Percentiles rank a stretch among this genome's conserved stretches.
phyloP scores from a whole-genome alignment of 805 yeast species.

The Hanseniaspora clermontiae region DNA sequence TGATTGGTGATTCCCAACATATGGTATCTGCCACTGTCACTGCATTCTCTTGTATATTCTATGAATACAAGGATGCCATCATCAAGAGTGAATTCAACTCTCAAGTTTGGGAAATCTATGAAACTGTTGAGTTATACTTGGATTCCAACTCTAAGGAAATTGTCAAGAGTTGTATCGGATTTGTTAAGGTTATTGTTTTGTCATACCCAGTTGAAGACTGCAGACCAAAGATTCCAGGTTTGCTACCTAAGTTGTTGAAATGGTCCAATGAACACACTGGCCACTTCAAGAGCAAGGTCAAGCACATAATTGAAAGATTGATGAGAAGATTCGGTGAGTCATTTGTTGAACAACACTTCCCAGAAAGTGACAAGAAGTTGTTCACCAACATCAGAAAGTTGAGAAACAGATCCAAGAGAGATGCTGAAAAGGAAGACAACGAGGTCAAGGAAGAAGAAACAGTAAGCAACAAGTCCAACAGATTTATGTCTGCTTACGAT shows the following conservation, averaged over 20 bases:
- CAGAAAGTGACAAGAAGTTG: constrained; percentile 78
- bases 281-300: constrained; percentile 83
- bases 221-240: constrained; percentile 47
- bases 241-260: constrained; percentile 61
- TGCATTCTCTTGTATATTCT: constrained; percentile 73
- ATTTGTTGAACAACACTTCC: constrained; percentile 66
- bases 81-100: constrained; percentile 31
- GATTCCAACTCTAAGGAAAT: constrained; percentile 87
- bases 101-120: constrained; percentile 57
- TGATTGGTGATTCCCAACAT: constrained; percentile 86
- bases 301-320: constrained; percentile 83
- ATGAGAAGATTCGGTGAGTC: constrained; percentile 86
- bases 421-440: constrained; percentile 37
- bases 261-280: constrained; percentile 97
- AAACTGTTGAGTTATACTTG: constrained; percentile 79
- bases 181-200: constrained; percentile 77
- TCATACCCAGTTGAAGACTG: constrained; percentile 70
- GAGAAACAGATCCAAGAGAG: constrained; percentile 72
- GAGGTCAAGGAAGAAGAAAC: constrained; percentile 20
- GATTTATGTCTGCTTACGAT: constrained; percentile 77
- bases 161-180: constrained; percentile 87
- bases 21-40: constrained; percentile 96
- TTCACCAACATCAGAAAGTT: constrained; percentile 75
- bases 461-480: constrained; percentile 30
- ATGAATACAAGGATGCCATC: constrained; percentile 65